phyloP scores from a whole-genome alignment of 768 basidiomycete species.

The Trametes elegans region DNA sequence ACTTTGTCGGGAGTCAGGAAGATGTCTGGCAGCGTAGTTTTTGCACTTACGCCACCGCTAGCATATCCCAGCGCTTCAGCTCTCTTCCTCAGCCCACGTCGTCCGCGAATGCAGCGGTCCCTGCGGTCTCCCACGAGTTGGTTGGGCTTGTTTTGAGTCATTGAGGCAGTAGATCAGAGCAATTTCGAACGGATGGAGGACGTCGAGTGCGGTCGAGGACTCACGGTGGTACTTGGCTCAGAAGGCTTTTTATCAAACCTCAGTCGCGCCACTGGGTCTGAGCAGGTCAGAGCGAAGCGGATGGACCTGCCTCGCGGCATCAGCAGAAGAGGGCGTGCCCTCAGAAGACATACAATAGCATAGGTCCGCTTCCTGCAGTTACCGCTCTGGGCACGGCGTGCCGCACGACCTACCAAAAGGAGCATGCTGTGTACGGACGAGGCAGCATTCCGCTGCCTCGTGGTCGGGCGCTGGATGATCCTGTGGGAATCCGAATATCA shows the following conservation, averaged over 20 bases:
- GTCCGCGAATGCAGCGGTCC: too few species aligned
- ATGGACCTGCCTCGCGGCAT: not conserved
- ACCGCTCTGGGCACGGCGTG: too few species aligned
- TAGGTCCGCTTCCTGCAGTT: not conserved
- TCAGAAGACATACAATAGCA: not conserved
- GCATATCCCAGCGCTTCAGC: too few species aligned
- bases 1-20: too few species aligned
- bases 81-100: too few species aligned
- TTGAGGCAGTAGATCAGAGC: too few species aligned
- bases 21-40: too few species aligned
- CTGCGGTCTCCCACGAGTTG: too few species aligned
- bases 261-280: not conserved
- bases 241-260: not conserved
- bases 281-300: not conserved
- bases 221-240: not conserved
- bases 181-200: too few species aligned
- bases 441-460: not conserved
- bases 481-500: constrained; percentile 1
- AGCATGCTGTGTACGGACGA: not conserved
- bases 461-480: not conserved
- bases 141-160: too few species aligned
- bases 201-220: too few species aligned
- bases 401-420: not conserved
- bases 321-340: not conserved
- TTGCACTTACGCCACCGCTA: too few species aligned